These are phyloP conservation scores for Trichoderma orchidacearum DNA, from an alignment of 495 filamentous ascomycete species.

Conservation along the genomic window DNA sequence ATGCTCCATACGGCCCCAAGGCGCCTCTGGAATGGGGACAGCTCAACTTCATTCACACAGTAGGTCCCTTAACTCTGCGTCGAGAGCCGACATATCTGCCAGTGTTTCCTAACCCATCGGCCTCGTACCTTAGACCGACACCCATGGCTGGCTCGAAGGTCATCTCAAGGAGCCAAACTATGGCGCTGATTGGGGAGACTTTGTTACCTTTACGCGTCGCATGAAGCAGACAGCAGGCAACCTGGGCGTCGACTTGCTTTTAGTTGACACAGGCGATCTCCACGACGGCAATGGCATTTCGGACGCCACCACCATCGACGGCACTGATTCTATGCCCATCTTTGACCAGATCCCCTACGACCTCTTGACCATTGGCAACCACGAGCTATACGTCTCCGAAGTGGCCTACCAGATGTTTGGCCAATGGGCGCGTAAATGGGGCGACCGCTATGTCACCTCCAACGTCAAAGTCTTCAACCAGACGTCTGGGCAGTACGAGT, in stretches of 20 bases:
- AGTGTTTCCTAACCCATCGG: not conserved
- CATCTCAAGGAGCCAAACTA: constrained; percentile 70
- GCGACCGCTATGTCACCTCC: constrained; percentile 53
- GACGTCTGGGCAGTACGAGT: constrained; percentile 44
- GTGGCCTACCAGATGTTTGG: constrained; percentile 22
- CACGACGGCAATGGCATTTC: constrained; percentile 59
- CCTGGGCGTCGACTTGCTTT: constrained; percentile 53
- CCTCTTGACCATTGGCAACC: constrained; percentile 45
- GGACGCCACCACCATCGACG: constrained; percentile 65
- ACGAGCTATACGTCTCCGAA: constrained; percentile 60
- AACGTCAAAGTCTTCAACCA: constrained; percentile 67
- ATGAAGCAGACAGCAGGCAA: constrained; percentile 54
- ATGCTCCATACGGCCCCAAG: constrained; percentile 20
- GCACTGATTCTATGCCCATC: constrained; percentile 56
- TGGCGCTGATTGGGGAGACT: constrained; percentile 81
- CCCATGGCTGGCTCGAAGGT: constrained; percentile 74
- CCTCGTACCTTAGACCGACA: constrained; percentile 32
- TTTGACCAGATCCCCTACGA: constrained; percentile 46
- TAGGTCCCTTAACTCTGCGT: constrained; percentile 4
- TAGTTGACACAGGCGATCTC: constrained; percentile 66
- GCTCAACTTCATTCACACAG: constrained; percentile 73
- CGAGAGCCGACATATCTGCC: not conserved
- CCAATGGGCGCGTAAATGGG: constrained; percentile 23
- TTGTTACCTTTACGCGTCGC: constrained; percentile 63
- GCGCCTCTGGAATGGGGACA: constrained; percentile 50